Evolutionary conservation across 2,329 filamentous ascomycete genomes (phyloP), one percentile per base, ranked within the genome.

Genomic region (Xylaria hypoxylon): DNA sequence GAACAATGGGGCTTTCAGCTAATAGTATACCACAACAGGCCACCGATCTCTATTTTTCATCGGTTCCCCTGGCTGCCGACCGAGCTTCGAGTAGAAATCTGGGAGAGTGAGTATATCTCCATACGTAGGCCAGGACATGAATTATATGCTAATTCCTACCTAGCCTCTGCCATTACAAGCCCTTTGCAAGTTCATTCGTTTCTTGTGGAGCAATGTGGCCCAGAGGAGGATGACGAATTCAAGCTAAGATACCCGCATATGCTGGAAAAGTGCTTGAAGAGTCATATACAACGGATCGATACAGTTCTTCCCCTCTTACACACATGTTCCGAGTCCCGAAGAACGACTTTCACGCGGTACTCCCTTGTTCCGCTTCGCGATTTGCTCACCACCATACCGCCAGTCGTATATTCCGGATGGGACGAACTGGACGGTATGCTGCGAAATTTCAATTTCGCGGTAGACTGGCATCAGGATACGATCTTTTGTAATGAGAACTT

Each of bases 71-170:
- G 17, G 24, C 40, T 57, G 8, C 26, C 53, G 6, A 2, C 8
- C 5, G 40, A 57, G 53, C 24, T 45, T 45, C 53, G 40, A 45
- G 2, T 28, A 31, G 26, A 45, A 6, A 57, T 57, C 40, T 57
- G 26, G 40, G 13, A n/a, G 3, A 7, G 40, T 57, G 17, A 45
- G 53, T 22, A 33, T 19, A 31, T 19, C 3, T 11, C n/a, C 28
- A 33, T 22, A 38, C 15, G n/a, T 17, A 31, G 17, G 13, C 40
- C 13, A 33, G 13, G 15, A 2, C n/a, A 47, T 22, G 40, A 31
- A 28, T 19, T 31, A 13, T 19, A 11, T 13, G 45, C 38, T 45
- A 45, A 57, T 33, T 5, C 11, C 15, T 33, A 31, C 8, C 26
- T 19, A 57, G 53, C 22, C 15, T 15, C 53, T 13, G 17, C 7